A percentile compares a stretch with the other conserved stretches of the same genome.
These are phyloP conservation scores for Colletotrichum theobromicola DNA, from an alignment of 2,329 filamentous ascomycete species.

Conservation along the genomic window DNA sequence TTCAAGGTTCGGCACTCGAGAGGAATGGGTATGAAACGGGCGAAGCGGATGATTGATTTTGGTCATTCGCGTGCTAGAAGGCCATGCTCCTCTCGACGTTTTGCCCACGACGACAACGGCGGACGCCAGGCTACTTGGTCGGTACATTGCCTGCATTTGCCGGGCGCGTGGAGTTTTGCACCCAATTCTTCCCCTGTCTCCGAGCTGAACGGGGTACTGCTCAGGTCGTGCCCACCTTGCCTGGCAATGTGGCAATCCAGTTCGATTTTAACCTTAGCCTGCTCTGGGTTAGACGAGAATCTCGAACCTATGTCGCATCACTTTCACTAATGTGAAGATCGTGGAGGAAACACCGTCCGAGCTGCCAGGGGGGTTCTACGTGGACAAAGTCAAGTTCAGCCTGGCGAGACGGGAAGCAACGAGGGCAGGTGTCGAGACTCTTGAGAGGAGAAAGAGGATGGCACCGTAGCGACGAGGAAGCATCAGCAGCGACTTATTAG, in stretches of 20 bases:
- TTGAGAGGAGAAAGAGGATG: neutral
- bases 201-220: neutral
- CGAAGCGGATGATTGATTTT: neutral
- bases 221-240: neutral
- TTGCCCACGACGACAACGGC: neutral
- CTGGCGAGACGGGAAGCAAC: neutral
- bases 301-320: neutral
- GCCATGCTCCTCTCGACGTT: neutral
- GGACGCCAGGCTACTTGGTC: neutral
- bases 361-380: neutral
- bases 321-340: neutral
- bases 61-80: constrained; percentile 6
- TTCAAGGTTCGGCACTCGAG: neutral
- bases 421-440: neutral
- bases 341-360: neutral
- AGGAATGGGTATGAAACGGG: neutral
- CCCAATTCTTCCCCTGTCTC: neutral
- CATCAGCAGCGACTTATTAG: neutral
- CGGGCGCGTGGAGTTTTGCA: neutral
- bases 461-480: neutral
- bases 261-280: neutral
- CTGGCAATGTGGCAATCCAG: neutral
- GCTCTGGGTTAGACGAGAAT: neutral
- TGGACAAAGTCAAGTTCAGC: neutral
- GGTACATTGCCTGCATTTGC: neutral